Conservation (phyloP, 192 early-diverging fungal genomes). For the Podila horticola region DNA sequence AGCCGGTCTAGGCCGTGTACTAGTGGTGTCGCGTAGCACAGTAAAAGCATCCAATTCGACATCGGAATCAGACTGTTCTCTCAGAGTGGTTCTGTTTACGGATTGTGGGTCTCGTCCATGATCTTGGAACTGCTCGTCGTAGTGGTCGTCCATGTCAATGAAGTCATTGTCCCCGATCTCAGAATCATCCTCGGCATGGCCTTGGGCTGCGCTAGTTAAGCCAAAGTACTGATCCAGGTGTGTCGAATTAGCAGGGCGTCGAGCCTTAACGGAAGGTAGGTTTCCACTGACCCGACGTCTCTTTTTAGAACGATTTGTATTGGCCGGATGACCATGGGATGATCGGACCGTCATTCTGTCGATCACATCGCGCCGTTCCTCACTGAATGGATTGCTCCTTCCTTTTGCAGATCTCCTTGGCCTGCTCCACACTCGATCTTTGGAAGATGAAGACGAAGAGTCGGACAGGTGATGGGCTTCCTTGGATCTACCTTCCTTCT, state of each 20-base stretch:
- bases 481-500: no score
- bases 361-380: conserved; percentile 24
- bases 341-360: conserved; percentile 33
- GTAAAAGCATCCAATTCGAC: no score
- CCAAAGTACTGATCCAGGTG: neutral
- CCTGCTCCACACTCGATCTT: neutral
- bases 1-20: no score
- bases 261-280: neutral
- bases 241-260: neutral
- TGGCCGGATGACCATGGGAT: neutral
- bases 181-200: neutral
- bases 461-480: no score
- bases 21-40: no score
- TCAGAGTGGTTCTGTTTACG: no score
- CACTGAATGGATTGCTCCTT: neutral
- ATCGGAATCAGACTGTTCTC: no score
- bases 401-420: neutral
- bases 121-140: no score
- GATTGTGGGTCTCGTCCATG: no score
- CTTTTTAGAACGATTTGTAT: conserved; percentile 15
- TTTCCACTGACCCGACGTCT: conserved; percentile 16
- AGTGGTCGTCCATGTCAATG: no score
- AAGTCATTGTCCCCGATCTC: neutral
- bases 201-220: neutral
- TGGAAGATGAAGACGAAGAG: neutral